Evolutionary conservation across 805 yeast genomes (phyloP).

Genomic region (Zygotorulaspora chibaensis): DNA sequence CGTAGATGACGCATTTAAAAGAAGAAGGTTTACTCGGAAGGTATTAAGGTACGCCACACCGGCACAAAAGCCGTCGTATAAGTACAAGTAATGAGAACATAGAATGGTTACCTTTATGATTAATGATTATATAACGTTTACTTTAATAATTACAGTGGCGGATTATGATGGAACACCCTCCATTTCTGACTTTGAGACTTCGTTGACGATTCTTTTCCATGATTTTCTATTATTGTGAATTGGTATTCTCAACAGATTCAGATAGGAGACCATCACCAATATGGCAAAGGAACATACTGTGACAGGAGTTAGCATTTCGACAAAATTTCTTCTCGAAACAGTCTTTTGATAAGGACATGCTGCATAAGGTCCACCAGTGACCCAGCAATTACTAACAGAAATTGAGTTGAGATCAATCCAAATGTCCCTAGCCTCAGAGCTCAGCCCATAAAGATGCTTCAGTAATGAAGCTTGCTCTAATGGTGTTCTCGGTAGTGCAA

Average conservation of each 20-base stretch:
- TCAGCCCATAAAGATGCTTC: constrained; percentile 13
- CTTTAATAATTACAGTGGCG: constrained; percentile 1
- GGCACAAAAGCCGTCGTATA: constrained; percentile 31
- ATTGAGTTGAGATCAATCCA: constrained; percentile 87
- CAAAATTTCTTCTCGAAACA: constrained; percentile 52
- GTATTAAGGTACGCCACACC: constrained; percentile 47
- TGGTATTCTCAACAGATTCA: constrained; percentile 61
- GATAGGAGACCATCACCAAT: constrained; percentile 46
- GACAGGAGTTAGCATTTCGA: constrained; percentile 64
- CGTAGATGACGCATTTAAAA: constrained; percentile 46
- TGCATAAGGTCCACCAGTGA: constrained; percentile 72
- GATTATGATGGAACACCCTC: constrained; percentile 82
- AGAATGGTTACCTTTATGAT: background rate
- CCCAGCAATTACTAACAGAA: constrained; percentile 74
- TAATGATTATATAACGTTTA: background rate
- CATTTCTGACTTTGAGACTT: constrained; percentile 56
- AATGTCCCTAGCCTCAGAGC: constrained; percentile 10
- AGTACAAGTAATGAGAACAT: constrained; percentile 7
- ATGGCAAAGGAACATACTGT: constrained; percentile 52
- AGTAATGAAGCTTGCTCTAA: constrained; percentile 39
- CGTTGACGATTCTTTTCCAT: constrained; percentile 56
- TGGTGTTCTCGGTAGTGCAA: constrained; percentile 50
- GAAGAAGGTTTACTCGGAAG: constrained; percentile 53
- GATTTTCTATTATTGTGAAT: constrained; percentile 64
- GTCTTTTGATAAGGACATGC: constrained; percentile 70